Base-by-base conservation (phyloP, 1,139 yeast genomes). In the Candida neerlandica region DNA sequence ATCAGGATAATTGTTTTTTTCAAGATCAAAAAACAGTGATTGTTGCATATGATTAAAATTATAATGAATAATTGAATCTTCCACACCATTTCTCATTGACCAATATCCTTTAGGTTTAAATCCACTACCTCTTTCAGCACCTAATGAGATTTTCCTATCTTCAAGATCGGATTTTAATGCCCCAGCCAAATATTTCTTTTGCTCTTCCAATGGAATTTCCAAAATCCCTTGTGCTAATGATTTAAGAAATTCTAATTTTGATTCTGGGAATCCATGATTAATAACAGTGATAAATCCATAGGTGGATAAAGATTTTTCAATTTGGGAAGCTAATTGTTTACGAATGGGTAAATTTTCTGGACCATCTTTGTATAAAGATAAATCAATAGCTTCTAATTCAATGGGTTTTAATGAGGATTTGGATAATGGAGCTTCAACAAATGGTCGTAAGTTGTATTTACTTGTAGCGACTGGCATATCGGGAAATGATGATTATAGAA, bases 281-380 rank as follows among this genome's bases (percentile, higher is more conserved):
- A 62, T 57, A 29, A 75, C 57, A 21, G 70, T 69, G 63, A 78
- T 77, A 51, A 79, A 79, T 0, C 83, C 83, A 51, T 71, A 66
- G 1, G 78, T 70, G 2, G 69, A 65, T 46, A 75, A 61, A 1
- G 80, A 70, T n/a, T 62, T 53, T 44, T 73, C 73, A 15, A 73
- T 60, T 44, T 61, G 56, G 1, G 54, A 46, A 1, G 80, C 80
- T 29, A 75, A 60, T 19, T 49, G 48, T 45, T 62, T 54, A 41
- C 79, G 58, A 14, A 62, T 51, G 4, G 51, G 53, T 5, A 58
- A 55, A 29, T 63, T 60, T 47, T 65, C 70, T 1, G 66, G 66
- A 1, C 78, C 78, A 14, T 72, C 74, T 45, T 63, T 53, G 50
- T 60, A 74, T 35, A 62, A 55, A 1, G 70, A 58, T 37, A 75